A percentile compares a stretch with the other conserved stretches of the same genome.
phyloP scores from a whole-genome alignment of 2,329 filamentous ascomycete genomes.

The Sporothrix euskadiensis region DNA sequence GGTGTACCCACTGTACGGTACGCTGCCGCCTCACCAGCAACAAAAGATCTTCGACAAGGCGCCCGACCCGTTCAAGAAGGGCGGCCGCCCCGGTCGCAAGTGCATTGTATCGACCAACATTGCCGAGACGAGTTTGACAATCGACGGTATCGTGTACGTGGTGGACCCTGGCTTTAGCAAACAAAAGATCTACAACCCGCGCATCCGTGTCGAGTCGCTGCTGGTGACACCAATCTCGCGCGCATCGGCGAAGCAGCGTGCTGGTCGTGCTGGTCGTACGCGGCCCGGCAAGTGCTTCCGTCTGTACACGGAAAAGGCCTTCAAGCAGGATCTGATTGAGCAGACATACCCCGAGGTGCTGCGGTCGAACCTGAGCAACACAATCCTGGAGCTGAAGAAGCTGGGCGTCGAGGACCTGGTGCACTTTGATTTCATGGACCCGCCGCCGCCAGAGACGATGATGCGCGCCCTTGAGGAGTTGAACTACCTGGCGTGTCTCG shows the following conservation, averaged over 20 bases:
- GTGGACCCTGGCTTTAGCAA: slow-evolving; percentile 99
- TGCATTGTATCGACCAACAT: slow-evolving; percentile 96
- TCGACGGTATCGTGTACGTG: slow-evolving; percentile 98
- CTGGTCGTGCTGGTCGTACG: slow-evolving; percentile 98
- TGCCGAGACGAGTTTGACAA: slow-evolving; percentile 94
- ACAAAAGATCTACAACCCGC: slow-evolving; percentile 98
- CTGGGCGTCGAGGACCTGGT: slow-evolving; percentile 93
- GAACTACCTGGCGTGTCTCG: slow-evolving; percentile 93
- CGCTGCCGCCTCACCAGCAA: slow-evolving; percentile 87
- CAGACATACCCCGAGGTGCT: slow-evolving; percentile 96
- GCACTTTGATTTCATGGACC: slow-evolving; percentile 98
- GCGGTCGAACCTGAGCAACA: slow-evolving; percentile 90
- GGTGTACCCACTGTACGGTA: slow-evolving; percentile 92
- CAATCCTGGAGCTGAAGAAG: slow-evolving; percentile 95
- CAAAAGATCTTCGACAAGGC: slow-evolving; percentile 93
- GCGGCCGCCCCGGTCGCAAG: slow-evolving; percentile 87
- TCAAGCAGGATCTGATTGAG: slow-evolving; percentile 97
- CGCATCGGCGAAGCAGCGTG: slow-evolving; percentile 93
- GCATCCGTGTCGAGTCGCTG: slow-evolving; percentile 92
- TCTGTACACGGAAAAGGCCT: slow-evolving; percentile 90
- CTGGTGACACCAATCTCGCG: slow-evolving; percentile 98
- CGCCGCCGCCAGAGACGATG: slow-evolving; percentile 93
- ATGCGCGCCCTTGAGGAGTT: slow-evolving; percentile 97
- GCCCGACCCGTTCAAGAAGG: slow-evolving; percentile 68
- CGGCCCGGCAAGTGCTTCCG: slow-evolving; percentile 98